phyloP scores from a whole-genome alignment of 768 basidiomycete genomes.

The Tephrocybe rancida region DNA sequence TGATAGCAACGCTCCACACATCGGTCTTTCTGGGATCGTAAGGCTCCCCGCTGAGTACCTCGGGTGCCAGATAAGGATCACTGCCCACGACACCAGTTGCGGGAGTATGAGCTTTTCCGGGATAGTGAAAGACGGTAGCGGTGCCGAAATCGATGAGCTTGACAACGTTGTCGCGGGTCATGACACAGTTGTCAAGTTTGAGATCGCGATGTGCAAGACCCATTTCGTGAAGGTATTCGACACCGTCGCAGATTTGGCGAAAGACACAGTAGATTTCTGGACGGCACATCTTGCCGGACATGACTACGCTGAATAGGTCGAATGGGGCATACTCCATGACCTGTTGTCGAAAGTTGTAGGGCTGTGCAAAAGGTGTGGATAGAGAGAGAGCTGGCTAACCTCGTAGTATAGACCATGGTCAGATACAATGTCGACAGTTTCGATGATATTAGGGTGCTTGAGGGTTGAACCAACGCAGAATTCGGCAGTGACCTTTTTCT shows the following conservation, averaged over 20 bases:
- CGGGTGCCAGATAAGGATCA: slow-evolving; percentile 97
- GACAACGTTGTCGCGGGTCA: slow-evolving; percentile 93
- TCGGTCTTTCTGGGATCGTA: slow-evolving; percentile 98
- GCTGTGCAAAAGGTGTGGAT: slow-evolving; percentile 8
- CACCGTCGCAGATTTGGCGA: slow-evolving; percentile 97
- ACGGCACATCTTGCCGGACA: slow-evolving; percentile 98
- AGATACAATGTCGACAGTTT: slow-evolving; percentile 97
- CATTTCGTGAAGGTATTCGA: slow-evolving; percentile 96
- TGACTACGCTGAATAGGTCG: slow-evolving; percentile 98
- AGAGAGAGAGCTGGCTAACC: slow-evolving; percentile 50
- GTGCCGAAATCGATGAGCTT: slow-evolving; percentile 99
- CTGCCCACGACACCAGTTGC: slow-evolving; percentile 94
- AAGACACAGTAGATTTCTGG: slow-evolving; percentile 99
- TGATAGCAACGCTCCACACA: slow-evolving; percentile 98
- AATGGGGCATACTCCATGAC: slow-evolving; percentile 99
- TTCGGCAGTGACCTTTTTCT: slow-evolving; percentile 99
- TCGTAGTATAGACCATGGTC: slow-evolving; percentile 99
- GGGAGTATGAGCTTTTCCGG: slow-evolving; percentile 78
- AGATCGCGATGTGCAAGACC: slow-evolving; percentile 98
- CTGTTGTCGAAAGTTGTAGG: slow-evolving; percentile 40
- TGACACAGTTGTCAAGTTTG: slow-evolving; percentile 99
- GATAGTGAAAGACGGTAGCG: slow-evolving; percentile 99
- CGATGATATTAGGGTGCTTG: slow-evolving; percentile 95
- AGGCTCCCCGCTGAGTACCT: slow-evolving; percentile 76
- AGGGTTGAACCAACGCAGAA: slow-evolving; percentile 96